phyloP scores from a whole-genome alignment of 352 stramenopile species.

The Phytophthora lateralis region DNA sequence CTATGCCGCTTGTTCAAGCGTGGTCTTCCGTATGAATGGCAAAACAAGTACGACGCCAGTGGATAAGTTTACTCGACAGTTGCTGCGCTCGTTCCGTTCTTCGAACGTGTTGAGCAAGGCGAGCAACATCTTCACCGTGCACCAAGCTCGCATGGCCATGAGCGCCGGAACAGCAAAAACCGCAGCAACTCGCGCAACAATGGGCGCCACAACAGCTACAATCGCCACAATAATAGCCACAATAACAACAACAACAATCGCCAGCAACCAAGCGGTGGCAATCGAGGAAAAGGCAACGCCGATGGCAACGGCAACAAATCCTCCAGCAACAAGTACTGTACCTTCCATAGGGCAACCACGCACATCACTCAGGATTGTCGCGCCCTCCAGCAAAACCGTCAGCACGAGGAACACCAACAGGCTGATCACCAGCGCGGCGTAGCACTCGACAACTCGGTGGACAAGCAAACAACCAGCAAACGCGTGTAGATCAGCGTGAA shows the following conservation, averaged over 20 bases:
- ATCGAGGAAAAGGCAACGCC: too few species aligned
- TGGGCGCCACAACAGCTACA: background rate
- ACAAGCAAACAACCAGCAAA: background rate
- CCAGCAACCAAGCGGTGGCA: background rate
- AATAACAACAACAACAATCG: background rate
- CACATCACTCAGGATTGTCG: too few species aligned
- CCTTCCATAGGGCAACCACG: slow-evolving; percentile 5
- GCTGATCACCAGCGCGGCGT: slow-evolving; percentile 2
- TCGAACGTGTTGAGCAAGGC: slow-evolving; percentile 8
- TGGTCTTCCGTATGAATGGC: slow-evolving; percentile 2
- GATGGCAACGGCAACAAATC: background rate
- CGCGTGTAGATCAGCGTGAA: background rate
- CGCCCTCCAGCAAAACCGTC: background rate
- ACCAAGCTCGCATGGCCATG: background rate
- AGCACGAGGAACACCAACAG: slow-evolving; percentile 15
- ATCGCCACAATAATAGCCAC: background rate
- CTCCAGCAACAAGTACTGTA: slow-evolving; percentile 8
- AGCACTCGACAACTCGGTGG: background rate
- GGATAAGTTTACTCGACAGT: slow-evolving; percentile 10
- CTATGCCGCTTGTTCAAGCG: slow-evolving; percentile 8
- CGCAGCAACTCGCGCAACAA: background rate
- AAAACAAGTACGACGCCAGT: slow-evolving; percentile 10
- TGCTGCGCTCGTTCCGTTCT: slow-evolving; percentile 3
- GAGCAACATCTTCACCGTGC: background rate
- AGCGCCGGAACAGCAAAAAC: background rate